These are phyloP conservation scores for Arachis hypogaea DNA, from an alignment of 306 rosid species.

Conservation along the genomic window DNA sequence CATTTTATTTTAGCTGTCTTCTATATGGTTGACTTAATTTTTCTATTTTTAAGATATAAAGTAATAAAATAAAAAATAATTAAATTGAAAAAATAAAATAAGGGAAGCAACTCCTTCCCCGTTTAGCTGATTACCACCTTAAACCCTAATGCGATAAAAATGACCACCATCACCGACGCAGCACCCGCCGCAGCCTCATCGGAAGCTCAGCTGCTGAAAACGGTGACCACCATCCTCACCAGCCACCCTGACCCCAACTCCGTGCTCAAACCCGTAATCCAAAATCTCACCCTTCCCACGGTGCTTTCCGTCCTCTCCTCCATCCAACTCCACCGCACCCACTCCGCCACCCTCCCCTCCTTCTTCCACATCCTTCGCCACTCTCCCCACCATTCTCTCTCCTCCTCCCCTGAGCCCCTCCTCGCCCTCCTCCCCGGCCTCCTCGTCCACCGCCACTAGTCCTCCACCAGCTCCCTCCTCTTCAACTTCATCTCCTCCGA, in stretches of 20 bases:
- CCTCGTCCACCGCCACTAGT: constrained; percentile 55
- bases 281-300: constrained; percentile 54
- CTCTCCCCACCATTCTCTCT: constrained; percentile 45
- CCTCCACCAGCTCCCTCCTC: constrained; percentile 74
- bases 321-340: constrained; percentile 37
- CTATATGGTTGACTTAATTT: too few species aligned
- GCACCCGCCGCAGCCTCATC: neutral
- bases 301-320: constrained; percentile 59
- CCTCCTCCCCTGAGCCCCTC: constrained; percentile 43
- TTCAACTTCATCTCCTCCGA: constrained; percentile 67
- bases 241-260: constrained; percentile 21
- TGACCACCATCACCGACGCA: neutral
- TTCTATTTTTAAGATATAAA: too few species aligned
- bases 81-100: too few species aligned
- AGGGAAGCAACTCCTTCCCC: too few species aligned
- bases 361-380: constrained; percentile 67
- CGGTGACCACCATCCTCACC: constrained; percentile 30
- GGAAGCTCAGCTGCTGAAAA: too few species aligned
- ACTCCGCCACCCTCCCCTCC: constrained; percentile 40
- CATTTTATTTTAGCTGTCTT: too few species aligned
- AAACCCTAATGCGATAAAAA: neutral
- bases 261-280: constrained; percentile 46
- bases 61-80: too few species aligned
- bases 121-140: too few species aligned
- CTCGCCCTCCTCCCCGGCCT: constrained; percentile 46